Conservation (phyloP, 2,329 filamentous ascomycete species). For the Parascedosporium putredinis region DNA sequence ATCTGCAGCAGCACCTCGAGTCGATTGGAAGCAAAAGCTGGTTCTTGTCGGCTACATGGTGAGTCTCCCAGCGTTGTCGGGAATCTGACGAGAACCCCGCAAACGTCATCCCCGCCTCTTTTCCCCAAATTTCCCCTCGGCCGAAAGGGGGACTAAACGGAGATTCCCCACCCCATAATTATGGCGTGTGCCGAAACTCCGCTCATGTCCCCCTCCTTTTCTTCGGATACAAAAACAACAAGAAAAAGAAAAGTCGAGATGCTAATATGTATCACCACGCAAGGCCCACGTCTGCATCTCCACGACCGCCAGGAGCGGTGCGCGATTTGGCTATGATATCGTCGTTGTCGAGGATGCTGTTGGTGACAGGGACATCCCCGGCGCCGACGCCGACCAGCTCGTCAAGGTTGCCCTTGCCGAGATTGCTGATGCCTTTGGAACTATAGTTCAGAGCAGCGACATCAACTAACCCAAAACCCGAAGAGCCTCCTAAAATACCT, state of each 20-base stretch:
- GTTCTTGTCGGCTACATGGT: slow-evolving; percentile 52
- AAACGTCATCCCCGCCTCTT: background rate
- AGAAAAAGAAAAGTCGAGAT: no score
- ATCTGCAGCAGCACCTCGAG: slow-evolving; percentile 42
- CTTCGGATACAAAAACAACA: no score
- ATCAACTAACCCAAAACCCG: slow-evolving; percentile 16
- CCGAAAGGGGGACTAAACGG: no score
- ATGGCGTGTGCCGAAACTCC: no score
- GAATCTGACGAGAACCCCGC: background rate
- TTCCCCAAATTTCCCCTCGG: no score
- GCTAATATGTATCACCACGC: background rate
- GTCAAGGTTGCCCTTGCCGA: slow-evolving; percentile 42
- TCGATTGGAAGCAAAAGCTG: slow-evolving; percentile 44
- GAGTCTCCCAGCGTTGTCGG: slow-evolving; percentile 11
- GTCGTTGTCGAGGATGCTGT: slow-evolving; percentile 51
- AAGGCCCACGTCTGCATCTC: slow-evolving; percentile 56
- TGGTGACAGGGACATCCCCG: slow-evolving; percentile 57
- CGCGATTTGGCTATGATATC: slow-evolving; percentile 53
- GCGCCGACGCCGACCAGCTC: slow-evolving; percentile 43
- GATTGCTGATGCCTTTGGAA: slow-evolving; percentile 53
- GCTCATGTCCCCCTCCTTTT: no score
- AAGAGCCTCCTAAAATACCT: no score
- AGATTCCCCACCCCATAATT: no score
- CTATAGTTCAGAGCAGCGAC: slow-evolving; percentile 34
- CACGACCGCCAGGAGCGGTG: slow-evolving; percentile 51